Evolutionary conservation across 352 stramenopile species (phyloP), one percentile per base, ranked within the genome.

Genomic region (Phytophthora tubulina): DNA sequence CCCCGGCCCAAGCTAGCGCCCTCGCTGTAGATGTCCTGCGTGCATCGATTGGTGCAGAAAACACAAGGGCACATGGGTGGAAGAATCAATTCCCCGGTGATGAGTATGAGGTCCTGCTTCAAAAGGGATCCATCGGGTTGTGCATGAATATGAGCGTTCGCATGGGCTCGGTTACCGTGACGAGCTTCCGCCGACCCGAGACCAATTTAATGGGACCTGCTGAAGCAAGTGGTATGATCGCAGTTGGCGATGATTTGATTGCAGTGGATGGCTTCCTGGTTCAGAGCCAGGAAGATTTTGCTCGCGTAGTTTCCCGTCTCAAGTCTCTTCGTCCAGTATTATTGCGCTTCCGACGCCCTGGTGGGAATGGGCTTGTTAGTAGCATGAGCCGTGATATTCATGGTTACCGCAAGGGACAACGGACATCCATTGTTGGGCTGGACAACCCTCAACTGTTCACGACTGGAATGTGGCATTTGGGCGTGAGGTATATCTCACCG

Each of bases 131-230:
- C 10, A 92, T 95, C 46, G 90, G 90, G 3, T 76, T 96, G 33
- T 96, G 90, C 67, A 96, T 96, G 90, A 96, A 96, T 72, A 96
- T 96, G 90, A 95, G 88, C 62, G 86, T 96, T 60, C 85, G 89
- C 11, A 72, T 87, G 60, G 88, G 88, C 9, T 93, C 86, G 7
- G 88, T 96, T 44, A 89, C 81, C 0, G 88, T 96, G 31, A 94
- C 89, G 31, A 93, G 89, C 44, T 96, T 96, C 60, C 85, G 89
- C 5, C 87, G 89, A 4, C 89, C 89, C 3, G 84, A 92, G n/a
- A 69, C 78, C 11, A 76, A 76, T 21, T 80, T 95, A 63, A 88
- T 96, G 33, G 89, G 89, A 32, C 89, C 89, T 15, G 89, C 88
- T 6, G 89, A 96, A 75, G 88, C 88, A 10, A 92, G 88, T 38